Evolutionary conservation across 257 asterid genomes (phyloP), one percentile per base, ranked within the genome.

Genomic region (Ballota nigra): DNA sequence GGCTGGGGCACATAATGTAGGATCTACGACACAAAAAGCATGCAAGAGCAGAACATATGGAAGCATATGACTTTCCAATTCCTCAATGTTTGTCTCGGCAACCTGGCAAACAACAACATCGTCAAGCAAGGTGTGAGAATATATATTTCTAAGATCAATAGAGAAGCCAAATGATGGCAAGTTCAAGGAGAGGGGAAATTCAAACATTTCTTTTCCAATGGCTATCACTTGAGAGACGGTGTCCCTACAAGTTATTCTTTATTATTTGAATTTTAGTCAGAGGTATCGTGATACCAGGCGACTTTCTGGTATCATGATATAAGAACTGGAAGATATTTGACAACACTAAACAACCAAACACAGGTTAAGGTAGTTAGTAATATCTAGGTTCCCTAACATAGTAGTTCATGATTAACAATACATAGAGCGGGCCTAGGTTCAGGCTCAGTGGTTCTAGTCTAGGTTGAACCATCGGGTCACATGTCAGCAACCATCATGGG

Each of bases 1-100:
- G 74, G 97, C 85, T 66, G 99, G 99, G 57, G 94, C 89, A 75
- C 99, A 92, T 66, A 95, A 81, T 68, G 87, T 77, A 72, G 97
- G 98, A 78, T 95, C 98, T 63, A 92, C 98, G 23, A 81, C 84
- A 83, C 98, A 91, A 76, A 92, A 95, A 75, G 98, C 89, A 78
- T 95, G 99, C 79, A 95, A 77, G 76, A 95, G 95, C 75, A 87
- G 84, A 79, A 92, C 83, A 80, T 91, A 91, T 10, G 98, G 99
- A 77, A 89, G 95, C 97, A 92, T 92, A 18, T 49, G 86, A 58
- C 77, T 91, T 68, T 94, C 99, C 75, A 85, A 91, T 77, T 91
- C 97, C 70, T 80, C 95, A 29, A 66, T 79, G 76, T 79, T 88
- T 75, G 76, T 82, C 85, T 95, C 99, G 6, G 89, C 81, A 64